Evolutionary conservation across 306 rosid genomes (phyloP).

Genomic region (Pyrus bretschneideri): DNA sequence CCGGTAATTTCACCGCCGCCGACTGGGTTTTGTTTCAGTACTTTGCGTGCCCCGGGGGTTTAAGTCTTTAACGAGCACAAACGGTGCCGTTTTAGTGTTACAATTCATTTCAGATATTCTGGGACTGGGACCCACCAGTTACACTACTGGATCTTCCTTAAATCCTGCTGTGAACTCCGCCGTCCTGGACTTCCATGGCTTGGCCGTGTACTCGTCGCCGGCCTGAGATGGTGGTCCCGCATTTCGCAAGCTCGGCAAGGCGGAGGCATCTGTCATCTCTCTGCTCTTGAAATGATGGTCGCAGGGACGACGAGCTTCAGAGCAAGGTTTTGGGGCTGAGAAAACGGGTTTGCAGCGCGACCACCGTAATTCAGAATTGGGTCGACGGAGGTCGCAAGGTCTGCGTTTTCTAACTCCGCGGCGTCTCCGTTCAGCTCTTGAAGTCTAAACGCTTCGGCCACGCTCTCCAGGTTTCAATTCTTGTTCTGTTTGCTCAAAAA

Average conservation of each 20-base stretch:
- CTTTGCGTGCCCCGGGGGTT: not conserved
- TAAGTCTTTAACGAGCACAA: not conserved
- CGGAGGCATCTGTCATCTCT: constrained; percentile 12
- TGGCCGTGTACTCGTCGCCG: constrained; percentile 18
- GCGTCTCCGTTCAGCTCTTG: constrained; percentile 30
- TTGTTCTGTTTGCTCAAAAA: not conserved
- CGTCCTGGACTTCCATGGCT: constrained; percentile 19
- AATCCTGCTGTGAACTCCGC: not conserved
- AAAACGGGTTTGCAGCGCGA: constrained; percentile 14
- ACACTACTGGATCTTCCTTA: not conserved
- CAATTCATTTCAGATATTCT: not conserved
- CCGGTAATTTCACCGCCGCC: not conserved
- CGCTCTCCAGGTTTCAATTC: constrained; percentile 53
- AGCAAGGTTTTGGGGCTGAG: constrained; percentile 28
- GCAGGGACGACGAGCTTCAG: constrained; percentile 19
- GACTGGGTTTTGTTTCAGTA: not conserved
- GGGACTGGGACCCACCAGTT: not conserved
- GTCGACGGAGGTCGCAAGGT: constrained; percentile 31
- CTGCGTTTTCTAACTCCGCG: constrained; percentile 45
- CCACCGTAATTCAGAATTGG: constrained; percentile 40
- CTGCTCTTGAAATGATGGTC: not conserved
- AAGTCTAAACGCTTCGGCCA: constrained; percentile 48
- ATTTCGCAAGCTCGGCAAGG: not conserved
- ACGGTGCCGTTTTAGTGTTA: not conserved
- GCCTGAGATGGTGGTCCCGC: constrained; percentile 28